Percentiles rank a stretch among this genome's conserved stretches.
Evolutionary conservation across 2,329 filamentous ascomycete genomes (phyloP).

Genomic region (Boeremia exigua): DNA sequence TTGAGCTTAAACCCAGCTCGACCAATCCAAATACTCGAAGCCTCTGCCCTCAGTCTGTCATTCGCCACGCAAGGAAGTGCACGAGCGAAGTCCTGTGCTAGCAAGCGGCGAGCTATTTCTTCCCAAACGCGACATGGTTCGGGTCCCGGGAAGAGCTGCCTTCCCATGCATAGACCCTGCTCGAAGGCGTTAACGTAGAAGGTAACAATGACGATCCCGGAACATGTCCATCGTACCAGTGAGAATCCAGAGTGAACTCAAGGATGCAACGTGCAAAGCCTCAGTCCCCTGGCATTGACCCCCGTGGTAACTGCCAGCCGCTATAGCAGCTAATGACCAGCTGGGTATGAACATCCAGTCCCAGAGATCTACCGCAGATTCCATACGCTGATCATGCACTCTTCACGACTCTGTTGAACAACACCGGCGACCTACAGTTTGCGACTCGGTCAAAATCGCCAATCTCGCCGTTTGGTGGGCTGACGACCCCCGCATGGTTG

Average conservation of each 20-base stretch:
- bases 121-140: conserved; percentile 3
- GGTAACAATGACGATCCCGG: conserved; percentile 6
- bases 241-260: neutral
- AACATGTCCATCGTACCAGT: neutral
- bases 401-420: conserved; percentile 22
- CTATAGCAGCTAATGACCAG: neutral
- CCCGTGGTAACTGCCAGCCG: conserved; percentile 2
- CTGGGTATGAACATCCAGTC: neutral
- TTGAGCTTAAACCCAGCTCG: neutral
- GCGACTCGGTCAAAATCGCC: conserved; percentile 19
- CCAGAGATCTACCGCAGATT: conserved; percentile 13
- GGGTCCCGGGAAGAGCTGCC: conserved; percentile 2
- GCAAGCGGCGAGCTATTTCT: neutral
- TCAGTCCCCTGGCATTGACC: conserved; percentile 8
- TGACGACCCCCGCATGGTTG: conserved; percentile 16
- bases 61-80: neutral
- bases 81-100: neutral
- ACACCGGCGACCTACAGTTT: conserved; percentile 23
- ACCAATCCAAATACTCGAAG: neutral
- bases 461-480: neutral
- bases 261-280: conserved; percentile 8
- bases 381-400: conserved; percentile 28
- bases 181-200: conserved; percentile 3
- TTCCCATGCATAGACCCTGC: conserved; percentile 2
- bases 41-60: neutral